These are phyloP conservation scores for Saturnispora bothae DNA, from an alignment of 805 yeast species.

Conservation along the genomic window DNA sequence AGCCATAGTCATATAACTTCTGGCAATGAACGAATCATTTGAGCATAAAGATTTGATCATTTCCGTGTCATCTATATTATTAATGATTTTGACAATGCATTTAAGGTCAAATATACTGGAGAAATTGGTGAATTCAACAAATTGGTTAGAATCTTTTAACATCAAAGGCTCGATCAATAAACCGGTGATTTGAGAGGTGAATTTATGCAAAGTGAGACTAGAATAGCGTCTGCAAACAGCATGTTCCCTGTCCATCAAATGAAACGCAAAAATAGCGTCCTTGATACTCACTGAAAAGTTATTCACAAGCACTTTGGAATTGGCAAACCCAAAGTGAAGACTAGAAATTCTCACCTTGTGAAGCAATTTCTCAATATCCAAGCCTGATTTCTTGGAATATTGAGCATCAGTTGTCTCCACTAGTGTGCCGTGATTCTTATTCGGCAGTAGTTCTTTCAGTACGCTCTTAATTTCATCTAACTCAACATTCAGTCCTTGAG, in stretches of 20 bases:
- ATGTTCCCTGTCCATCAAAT: conserved; percentile 8
- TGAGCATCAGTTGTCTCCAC: background rate
- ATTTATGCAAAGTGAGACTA: conserved; percentile 7
- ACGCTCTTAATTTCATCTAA: background rate
- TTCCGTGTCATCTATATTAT: conserved; percentile 9
- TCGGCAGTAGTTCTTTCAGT: background rate
- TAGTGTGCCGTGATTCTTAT: background rate
- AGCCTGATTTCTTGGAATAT: background rate
- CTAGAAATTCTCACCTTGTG: conserved; percentile 6
- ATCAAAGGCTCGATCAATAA: conserved; percentile 1
- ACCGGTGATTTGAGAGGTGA: conserved; percentile 11
- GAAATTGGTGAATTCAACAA: conserved; percentile 13
- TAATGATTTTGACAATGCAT: conserved; percentile 5
- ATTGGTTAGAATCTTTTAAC: conserved; percentile 5
- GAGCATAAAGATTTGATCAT: conserved; percentile 9
- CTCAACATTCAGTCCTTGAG: conserved; percentile 8
- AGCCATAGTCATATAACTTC: conserved; percentile 16
- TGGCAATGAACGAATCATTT: conserved; percentile 16
- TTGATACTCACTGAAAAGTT: conserved; percentile 5
- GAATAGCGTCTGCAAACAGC: conserved; percentile 3
- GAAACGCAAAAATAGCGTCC: conserved; percentile 10
- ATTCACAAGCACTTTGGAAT: conserved; percentile 1
- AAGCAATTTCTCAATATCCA: conserved; percentile 4
- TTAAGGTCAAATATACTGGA: conserved; percentile 11
- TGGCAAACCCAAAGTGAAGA: conserved; percentile 13